phyloP scores from a whole-genome alignment of 2,329 filamentous ascomycete species.

The Canariomyces notabilis region DNA sequence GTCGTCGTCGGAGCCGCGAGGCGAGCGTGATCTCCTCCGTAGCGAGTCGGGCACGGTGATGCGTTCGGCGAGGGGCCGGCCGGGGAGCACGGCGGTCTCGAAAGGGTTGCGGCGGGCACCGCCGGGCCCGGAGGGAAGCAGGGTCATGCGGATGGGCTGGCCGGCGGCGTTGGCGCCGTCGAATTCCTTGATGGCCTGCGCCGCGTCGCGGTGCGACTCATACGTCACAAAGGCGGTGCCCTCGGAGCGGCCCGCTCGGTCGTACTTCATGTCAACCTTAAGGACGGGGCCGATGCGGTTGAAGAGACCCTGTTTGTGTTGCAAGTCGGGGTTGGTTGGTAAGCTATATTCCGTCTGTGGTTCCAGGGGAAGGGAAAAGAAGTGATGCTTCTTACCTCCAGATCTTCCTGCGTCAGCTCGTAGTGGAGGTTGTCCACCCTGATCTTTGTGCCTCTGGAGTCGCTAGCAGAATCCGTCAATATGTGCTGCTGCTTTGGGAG shows the following conservation, averaged over 20 bases:
- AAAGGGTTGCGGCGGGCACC: slow-evolving; percentile 53
- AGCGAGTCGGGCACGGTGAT: slow-evolving; percentile 52
- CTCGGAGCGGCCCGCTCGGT: slow-evolving; percentile 82
- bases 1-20: slow-evolving; percentile 48
- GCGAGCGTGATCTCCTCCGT: slow-evolving; percentile 60
- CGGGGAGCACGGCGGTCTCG: slow-evolving; percentile 50
- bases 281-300: slow-evolving; percentile 66
- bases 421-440: slow-evolving; percentile 90
- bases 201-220: slow-evolving; percentile 63
- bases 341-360: too few species aligned
- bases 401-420: slow-evolving; percentile 78
- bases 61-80: slow-evolving; percentile 55
- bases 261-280: slow-evolving; percentile 70
- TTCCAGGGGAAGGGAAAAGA: too few species aligned
- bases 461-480: slow-evolving; percentile 34
- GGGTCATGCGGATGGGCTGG: slow-evolving; percentile 71
- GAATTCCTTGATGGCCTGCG: slow-evolving; percentile 70
- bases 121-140: slow-evolving; percentile 52
- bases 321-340: background rate
- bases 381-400: slow-evolving; percentile 71
- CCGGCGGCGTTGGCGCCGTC: slow-evolving; percentile 88
- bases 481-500: slow-evolving; percentile 5
- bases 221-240: slow-evolving; percentile 83
- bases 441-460: slow-evolving; percentile 60
- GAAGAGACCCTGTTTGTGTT: slow-evolving; percentile 69